These are phyloP conservation scores for Botrytis hyacinthi DNA, from an alignment of 2,329 filamentous ascomycete species.

Conservation along the genomic window DNA sequence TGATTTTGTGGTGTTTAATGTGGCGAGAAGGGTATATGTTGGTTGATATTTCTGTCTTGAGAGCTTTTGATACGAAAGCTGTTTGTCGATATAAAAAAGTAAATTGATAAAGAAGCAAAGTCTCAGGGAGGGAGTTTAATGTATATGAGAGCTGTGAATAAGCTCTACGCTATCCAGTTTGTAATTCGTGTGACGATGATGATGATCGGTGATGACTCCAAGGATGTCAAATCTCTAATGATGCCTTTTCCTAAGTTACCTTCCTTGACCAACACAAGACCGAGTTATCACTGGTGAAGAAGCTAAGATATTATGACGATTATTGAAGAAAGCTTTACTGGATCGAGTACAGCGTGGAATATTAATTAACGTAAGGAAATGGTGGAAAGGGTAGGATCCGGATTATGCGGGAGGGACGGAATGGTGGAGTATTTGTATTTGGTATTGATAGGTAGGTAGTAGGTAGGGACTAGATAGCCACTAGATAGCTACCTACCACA, in stretches of 20 bases:
- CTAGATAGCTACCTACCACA: neutral
- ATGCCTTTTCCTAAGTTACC: neutral
- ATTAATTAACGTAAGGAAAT: neutral
- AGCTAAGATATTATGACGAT: neutral
- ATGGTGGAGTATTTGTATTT: neutral
- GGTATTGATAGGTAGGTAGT: neutral
- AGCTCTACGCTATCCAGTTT: slow-evolving; percentile 5
- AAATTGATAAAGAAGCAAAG: too few species aligned
- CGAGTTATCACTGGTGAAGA: neutral
- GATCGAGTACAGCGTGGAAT: neutral
- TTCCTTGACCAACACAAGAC: neutral
- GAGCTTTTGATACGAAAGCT: neutral
- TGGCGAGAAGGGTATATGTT: neutral
- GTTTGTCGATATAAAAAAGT: neutral
- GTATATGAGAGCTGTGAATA: neutral
- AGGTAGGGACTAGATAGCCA: neutral
- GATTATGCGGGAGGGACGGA: neutral
- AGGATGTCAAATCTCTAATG: neutral
- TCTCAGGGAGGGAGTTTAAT: neutral
- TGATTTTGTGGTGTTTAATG: neutral
- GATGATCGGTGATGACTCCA: neutral
- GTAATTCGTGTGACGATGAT: slow-evolving; percentile 6
- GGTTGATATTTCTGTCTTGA: too few species aligned
- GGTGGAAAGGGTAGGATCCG: neutral
- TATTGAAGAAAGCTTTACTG: neutral